Conservation (phyloP, 805 yeast species). For the Lachancea fermentati region DNA sequence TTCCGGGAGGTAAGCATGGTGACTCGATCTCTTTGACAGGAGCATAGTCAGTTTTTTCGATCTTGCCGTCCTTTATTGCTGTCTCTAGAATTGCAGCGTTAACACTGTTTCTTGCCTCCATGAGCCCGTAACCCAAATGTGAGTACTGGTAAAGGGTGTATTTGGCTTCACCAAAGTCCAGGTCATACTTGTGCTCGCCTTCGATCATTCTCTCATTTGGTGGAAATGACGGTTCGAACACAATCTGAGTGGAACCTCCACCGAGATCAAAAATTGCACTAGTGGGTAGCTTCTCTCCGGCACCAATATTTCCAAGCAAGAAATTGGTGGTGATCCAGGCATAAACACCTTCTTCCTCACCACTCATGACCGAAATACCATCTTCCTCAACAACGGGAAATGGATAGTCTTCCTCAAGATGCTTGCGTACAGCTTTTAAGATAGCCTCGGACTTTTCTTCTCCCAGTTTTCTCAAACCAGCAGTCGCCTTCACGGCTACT, state of each 20-base stretch:
- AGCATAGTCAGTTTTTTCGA: conserved; percentile 34
- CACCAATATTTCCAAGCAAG: conserved; percentile 88
- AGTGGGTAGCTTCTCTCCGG: conserved; percentile 65
- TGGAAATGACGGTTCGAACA: conserved; percentile 83
- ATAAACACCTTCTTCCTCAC: conserved; percentile 94
- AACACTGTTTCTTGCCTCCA: conserved; percentile 85
- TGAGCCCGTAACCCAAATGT: conserved; percentile 92
- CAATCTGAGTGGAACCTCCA: conserved; percentile 98
- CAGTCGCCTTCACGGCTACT: conserved; percentile 95
- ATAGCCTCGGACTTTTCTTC: conserved; percentile 65
- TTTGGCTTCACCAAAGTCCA: conserved; percentile 74
- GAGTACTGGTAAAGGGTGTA: conserved; percentile 87
- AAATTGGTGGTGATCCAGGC: conserved; percentile 98
- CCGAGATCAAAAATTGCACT: conserved; percentile 98
- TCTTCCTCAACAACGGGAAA: conserved; percentile 85
- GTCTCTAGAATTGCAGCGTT: conserved; percentile 58
- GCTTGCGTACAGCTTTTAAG: conserved; percentile 66
- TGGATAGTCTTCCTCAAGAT: conserved; percentile 77
- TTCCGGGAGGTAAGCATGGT: conserved; percentile 87
- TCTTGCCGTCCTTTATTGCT: conserved; percentile 39
- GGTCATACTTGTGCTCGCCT: conserved; percentile 82
- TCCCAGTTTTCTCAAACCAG: conserved; percentile 88
- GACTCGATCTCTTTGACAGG: conserved; percentile 49
- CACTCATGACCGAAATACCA: conserved; percentile 91
- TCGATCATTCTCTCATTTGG: conserved; percentile 61